Base-by-base conservation (phyloP, 352 stramenopile species). In the Phytopythium helicoides region DNA sequence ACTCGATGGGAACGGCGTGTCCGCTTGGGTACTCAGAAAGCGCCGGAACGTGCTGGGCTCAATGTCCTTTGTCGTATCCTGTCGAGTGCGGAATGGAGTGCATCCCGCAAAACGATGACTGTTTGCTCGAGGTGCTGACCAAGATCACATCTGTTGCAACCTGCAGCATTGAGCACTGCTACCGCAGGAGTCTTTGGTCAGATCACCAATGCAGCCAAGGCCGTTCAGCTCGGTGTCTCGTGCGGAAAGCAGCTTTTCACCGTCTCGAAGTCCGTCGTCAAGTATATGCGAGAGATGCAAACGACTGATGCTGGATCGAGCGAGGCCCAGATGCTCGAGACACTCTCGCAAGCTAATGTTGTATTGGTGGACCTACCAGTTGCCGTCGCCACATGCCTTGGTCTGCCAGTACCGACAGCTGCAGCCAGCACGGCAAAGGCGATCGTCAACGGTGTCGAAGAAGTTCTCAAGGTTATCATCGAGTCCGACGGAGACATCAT, bases 61-160 rank as follows among this genome's bases (percentile, higher is more conserved):
- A 89, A 47, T 92, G 82, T 36, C 82, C 82, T 0, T 52, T 90
- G 7, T 62, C 85, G 28, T 92, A 88, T 62, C 82, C 82, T 0
- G 77, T 92, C 18, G 55, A 86, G 52, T 92, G 81, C 41, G 60
- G 76, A 41, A 69, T 76, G 37, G 75, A 92, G 46, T 90, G 81
- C 41, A 71, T 90, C 33, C 79, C 74, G 4, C 72, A 88, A 26
- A 92, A 89, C 40, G 59, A 77, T n/a, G 73, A 87, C 45, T 92
- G 81, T 57, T 52, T 54, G 8, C 22, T 74, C 1, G 65, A 81
- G 18, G 40, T 90, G 7, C 50, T 89, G 51, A 38, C 50, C 38
- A 89, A 90, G 54, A 40, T 85, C 14, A 66, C 45, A 0, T 62
- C 71, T 0, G 71, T 83, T 2, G 79, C 73, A 0, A 26, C 90